Base-by-base conservation (phyloP, 1,284 basidiomycete genomes). In the Pholiota adiposa region DNA sequence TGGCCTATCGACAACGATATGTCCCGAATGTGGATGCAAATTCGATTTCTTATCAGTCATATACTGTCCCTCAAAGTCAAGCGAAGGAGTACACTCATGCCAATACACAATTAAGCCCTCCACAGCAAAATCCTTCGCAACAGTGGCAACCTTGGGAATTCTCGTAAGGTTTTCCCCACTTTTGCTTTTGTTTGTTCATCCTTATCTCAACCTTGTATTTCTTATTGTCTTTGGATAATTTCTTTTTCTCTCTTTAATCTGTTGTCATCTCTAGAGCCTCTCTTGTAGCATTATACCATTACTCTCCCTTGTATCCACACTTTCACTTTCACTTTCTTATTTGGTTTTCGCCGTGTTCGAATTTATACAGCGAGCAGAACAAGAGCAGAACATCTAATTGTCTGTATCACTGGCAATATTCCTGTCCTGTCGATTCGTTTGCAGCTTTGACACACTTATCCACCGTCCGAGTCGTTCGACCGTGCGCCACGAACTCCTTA, bases 231-330 rank as follows among this genome's bases (percentile, higher is more conserved):
- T n/a, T n/a, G n/a, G n/a, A n/a, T n/a, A 9, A 12, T 21, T 23
- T 7, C 11, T 44, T 12, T 21, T 21, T 21, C 23, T 34, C 36
- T 46, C 43, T 43, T 34, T 34, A 33, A 21, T 21, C 34, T 12
- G 12, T 44, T 43, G 21, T 44, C 23, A 12, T 11, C 16, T 33
- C 29, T 48, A 12, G 29, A 46, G 33, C 23, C 18, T 18, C 53
- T 12, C 12, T 19, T 19, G 33, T 49, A 18, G 31, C 36, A 44
- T 7, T 53, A 51, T 48, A 31, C 51, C 23, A 46, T 34, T 29
- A 21, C 36, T 55, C 25, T 57, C 27, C 55, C 49, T 63, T 63
- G 60, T 62, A 56, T 56, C 52, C 34, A 50, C 60, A 46, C 52
- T 38, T 38, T 18, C 25, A 33, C 3, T 51, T 11, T 31, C 29